Evolutionary conservation across 805 yeast genomes (phyloP).

Genomic region (Brettanomyces anomalus): DNA sequence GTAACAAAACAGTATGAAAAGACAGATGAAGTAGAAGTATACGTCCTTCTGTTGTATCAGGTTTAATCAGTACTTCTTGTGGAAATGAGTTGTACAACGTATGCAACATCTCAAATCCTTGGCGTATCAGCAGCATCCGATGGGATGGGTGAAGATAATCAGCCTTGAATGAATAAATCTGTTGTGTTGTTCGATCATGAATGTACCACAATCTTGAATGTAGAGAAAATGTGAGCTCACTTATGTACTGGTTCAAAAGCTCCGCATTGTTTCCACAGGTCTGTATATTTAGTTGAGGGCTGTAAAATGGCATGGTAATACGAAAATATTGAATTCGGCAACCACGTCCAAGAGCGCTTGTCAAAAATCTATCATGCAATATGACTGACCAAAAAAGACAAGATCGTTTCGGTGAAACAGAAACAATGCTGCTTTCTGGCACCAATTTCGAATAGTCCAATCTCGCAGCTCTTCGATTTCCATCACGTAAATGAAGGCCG

Average conservation of each 20-base stretch:
- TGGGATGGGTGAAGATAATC: constrained; percentile 26
- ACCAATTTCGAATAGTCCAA: no score
- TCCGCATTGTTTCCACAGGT: neutral
- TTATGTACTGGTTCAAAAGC: constrained; percentile 6
- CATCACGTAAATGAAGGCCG: constrained; percentile 16
- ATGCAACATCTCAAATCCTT: constrained; percentile 20
- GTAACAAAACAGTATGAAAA: constrained; percentile 18
- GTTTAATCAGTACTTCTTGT: constrained; percentile 6
- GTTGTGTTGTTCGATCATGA: constrained; percentile 23
- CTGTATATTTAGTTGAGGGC: constrained; percentile 8
- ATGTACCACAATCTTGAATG: constrained; percentile 26
- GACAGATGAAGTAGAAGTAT: constrained; percentile 23
- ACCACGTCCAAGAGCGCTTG: constrained; percentile 27
- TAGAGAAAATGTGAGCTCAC: constrained; percentile 19
- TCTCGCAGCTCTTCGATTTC: neutral
- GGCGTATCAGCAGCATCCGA: constrained; percentile 19
- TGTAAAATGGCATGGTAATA: constrained; percentile 22
- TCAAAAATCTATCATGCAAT: constrained; percentile 25
- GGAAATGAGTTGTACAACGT: constrained; percentile 19
- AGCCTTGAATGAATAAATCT: constrained; percentile 27
- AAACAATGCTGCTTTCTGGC: neutral
- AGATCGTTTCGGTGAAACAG: constrained; percentile 11
- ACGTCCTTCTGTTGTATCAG: constrained; percentile 13
- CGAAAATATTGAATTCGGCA: constrained; percentile 26
- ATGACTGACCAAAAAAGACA: constrained; percentile 26